A percentile compares a stretch with the other conserved stretches of the same genome.
Evolutionary conservation across 1,139 yeast genomes (phyloP).

Genomic region (Taiozyma sp.): DNA sequence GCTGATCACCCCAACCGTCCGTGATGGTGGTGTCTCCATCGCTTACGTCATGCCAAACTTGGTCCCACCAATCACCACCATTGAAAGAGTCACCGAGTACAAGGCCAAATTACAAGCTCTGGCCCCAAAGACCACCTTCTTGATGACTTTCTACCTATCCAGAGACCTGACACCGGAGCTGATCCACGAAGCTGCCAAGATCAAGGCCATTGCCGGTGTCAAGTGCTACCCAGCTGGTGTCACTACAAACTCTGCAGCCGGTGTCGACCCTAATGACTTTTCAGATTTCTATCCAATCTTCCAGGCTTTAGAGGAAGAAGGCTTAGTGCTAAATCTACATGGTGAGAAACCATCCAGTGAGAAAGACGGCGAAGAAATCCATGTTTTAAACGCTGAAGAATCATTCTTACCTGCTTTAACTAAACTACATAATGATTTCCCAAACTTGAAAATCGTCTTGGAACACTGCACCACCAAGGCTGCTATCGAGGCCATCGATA

Average conservation of each 20-base stretch:
- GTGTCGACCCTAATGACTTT: constrained; percentile 92
- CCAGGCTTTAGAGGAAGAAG: constrained; percentile 76
- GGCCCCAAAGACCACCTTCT: constrained; percentile 79
- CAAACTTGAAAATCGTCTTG: constrained; percentile 77
- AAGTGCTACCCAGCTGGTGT: constrained; percentile 99
- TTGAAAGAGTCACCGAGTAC: constrained; percentile 69
- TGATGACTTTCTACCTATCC: constrained; percentile 85
- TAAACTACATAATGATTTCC: constrained; percentile 78
- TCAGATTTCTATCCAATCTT: constrained; percentile 84
- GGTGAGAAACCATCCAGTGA: constrained; percentile 86
- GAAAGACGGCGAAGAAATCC: constrained; percentile 47
- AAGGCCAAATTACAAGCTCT: constrained; percentile 57
- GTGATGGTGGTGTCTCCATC: constrained; percentile 85
- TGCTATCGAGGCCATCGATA: constrained; percentile 73
- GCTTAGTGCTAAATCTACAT: constrained; percentile 79
- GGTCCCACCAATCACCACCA: constrained; percentile 87
- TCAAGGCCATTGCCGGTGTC: constrained; percentile 73
- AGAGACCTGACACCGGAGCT: constrained; percentile 81
- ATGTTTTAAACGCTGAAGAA: constrained; percentile 91
- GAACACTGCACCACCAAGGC: constrained; percentile 95
- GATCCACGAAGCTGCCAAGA: constrained; percentile 71
- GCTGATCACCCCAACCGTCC: constrained; percentile 83
- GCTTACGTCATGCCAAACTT: constrained; percentile 96
- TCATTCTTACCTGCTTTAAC: constrained; percentile 86
- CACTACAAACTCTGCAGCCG: constrained; percentile 90